Percentiles rank a stretch among this genome's conserved stretches.
phyloP scores from a whole-genome alignment of 1,284 basidiomycete genomes.

The Ganoderma multipileum region DNA sequence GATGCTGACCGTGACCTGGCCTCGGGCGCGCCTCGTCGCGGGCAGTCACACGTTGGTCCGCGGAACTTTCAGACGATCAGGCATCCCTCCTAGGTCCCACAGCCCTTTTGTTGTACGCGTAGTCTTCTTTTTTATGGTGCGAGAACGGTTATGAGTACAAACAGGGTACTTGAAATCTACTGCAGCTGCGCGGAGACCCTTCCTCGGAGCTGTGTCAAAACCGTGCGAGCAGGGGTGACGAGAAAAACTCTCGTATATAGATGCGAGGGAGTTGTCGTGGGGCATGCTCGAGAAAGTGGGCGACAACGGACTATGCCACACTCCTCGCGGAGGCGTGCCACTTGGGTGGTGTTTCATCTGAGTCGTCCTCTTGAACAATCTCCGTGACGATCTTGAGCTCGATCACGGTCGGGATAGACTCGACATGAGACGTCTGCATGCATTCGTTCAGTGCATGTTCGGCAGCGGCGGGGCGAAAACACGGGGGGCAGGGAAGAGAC shows the following conservation, averaged over 20 bases:
- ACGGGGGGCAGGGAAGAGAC: too few relatives aligned
- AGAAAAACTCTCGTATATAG: background rate
- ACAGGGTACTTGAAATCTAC: too few relatives aligned
- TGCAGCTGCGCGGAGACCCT: too few relatives aligned
- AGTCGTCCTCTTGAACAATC: background rate
- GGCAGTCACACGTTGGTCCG: background rate
- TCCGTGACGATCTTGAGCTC: background rate
- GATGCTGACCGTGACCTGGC: background rate
- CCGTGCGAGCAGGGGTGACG: too few relatives aligned
- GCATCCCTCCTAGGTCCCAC: too few relatives aligned
- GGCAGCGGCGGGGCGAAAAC: too few relatives aligned
- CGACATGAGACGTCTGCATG: background rate
- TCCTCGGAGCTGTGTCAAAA: too few relatives aligned
- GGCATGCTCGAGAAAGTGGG: background rate
- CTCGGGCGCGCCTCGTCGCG: conserved; percentile 5
- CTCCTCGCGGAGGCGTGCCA: background rate
- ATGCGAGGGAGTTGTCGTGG: background rate
- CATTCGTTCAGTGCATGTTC: background rate
- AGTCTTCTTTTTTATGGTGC: too few relatives aligned
- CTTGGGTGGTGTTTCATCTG: background rate
- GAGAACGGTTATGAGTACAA: too few relatives aligned
- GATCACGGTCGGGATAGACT: background rate
- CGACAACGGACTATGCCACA: background rate
- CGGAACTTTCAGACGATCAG: background rate
- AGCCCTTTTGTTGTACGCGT: too few relatives aligned